A percentile compares a stretch with the other conserved stretches of the same genome.
phyloP scores from a whole-genome alignment of 148 eudicot genomes.

The Oxyria digyna region DNA sequence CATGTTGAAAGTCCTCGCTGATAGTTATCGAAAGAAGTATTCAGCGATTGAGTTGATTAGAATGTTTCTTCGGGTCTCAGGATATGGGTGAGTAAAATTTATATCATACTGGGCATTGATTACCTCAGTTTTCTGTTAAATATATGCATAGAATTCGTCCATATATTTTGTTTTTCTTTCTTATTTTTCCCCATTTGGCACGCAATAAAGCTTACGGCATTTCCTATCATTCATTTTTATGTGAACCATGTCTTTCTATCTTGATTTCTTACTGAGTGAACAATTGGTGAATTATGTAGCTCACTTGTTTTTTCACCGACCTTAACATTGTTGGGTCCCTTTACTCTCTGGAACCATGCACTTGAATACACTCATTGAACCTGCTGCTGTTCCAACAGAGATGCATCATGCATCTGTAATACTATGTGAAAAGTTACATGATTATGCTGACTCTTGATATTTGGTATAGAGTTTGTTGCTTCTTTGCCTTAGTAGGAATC shows the following conservation, averaged over 20 bases:
- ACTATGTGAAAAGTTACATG: background rate
- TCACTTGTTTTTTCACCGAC: background rate
- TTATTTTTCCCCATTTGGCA: background rate
- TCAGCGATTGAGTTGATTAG: conserved; percentile 74
- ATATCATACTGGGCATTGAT: background rate
- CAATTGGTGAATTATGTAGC: background rate
- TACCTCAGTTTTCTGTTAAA: background rate
- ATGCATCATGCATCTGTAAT: background rate
- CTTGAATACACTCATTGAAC: background rate
- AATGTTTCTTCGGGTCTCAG: conserved; percentile 80
- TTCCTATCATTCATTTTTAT: background rate
- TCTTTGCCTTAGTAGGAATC: background rate
- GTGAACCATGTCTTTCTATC: background rate
- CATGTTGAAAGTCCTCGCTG: conserved; percentile 66
- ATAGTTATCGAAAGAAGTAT: conserved; percentile 77
- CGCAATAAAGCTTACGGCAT: background rate
- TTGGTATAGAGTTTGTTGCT: background rate
- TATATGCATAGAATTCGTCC: background rate
- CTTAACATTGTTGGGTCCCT: background rate
- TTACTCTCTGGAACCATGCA: background rate
- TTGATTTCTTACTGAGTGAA: background rate
- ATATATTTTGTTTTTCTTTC: background rate
- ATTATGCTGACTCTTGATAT: background rate
- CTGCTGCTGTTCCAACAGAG: background rate
- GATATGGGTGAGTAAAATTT: conserved; percentile 46